Evolutionary conservation across 202 grass and related monocot genomes (phyloP).

Genomic region (Musa balbisiana): DNA sequence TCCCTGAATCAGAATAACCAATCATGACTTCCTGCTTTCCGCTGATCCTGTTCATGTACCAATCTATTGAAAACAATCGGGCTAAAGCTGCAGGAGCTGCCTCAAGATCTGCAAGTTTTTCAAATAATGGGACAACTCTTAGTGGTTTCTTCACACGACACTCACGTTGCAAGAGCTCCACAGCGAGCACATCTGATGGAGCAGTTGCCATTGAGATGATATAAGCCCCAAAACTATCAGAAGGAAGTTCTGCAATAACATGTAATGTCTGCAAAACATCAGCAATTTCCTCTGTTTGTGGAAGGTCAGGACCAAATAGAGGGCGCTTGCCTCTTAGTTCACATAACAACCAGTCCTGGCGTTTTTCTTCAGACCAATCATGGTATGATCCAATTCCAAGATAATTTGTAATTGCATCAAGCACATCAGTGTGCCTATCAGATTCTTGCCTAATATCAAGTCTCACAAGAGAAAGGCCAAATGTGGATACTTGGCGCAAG

Average conservation of each 20-base stretch:
- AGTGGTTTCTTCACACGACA: conserved; percentile 69
- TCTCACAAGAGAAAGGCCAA: conserved; percentile 89
- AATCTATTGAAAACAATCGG: conserved; percentile 88
- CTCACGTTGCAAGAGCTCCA: conserved; percentile 81
- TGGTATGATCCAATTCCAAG: conserved; percentile 88
- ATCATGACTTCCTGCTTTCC: conserved; percentile 99
- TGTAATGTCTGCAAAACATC: conserved; percentile 89
- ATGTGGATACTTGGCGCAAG: conserved; percentile 96
- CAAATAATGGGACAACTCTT: conserved; percentile 92
- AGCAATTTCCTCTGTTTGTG: conserved; percentile 71
- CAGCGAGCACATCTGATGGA: conserved; percentile 95
- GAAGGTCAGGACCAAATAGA: conserved; percentile 89
- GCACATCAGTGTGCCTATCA: conserved; percentile 87
- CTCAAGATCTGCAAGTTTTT: conserved; percentile 95
- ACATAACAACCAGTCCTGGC: conserved; percentile 81
- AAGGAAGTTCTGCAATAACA: conserved; percentile 73
- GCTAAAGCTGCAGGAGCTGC: conserved; percentile 79
- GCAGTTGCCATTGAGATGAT: conserved; percentile 97
- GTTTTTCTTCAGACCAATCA: conserved; percentile 93
- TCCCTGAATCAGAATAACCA: conserved; percentile 96
- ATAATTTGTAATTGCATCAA: conserved; percentile 84
- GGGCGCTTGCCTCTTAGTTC: conserved; percentile 87
- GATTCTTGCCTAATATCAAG: conserved; percentile 99
- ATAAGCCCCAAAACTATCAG: conserved; percentile 90
- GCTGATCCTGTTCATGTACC: conserved; percentile 85